Conservation (phyloP, 176 grass and related monocot species). For the Chrysopogon serrulatus region DNA sequence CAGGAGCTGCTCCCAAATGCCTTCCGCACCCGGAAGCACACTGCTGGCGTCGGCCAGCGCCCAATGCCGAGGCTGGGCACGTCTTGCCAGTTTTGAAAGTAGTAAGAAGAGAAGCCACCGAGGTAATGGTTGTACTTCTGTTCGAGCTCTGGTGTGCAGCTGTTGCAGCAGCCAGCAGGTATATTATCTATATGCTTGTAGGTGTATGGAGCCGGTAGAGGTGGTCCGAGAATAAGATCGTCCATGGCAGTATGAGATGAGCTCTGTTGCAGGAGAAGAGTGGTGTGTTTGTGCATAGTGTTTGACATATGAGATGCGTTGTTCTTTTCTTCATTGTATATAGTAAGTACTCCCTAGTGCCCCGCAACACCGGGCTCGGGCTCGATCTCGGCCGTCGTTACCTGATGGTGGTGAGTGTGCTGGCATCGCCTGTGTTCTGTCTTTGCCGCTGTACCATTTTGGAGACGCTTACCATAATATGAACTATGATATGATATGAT, state of each 20-base stretch:
- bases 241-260: constrained; percentile 9
- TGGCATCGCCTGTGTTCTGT: constrained; percentile 24
- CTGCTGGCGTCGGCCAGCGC: constrained; percentile 17
- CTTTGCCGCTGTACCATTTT: constrained; percentile 38
- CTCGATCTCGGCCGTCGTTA: not conserved
- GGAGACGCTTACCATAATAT: constrained; percentile 38
- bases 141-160: constrained; percentile 11
- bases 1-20: constrained; percentile 67
- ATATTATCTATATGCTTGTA: constrained; percentile 3
- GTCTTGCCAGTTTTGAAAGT: constrained; percentile 90
- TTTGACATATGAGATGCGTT: constrained; percentile 31
- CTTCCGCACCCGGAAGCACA: constrained; percentile 51
- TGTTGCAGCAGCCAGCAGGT: not conserved
- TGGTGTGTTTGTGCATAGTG: constrained; percentile 49
- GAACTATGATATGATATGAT: constrained; percentile 21
- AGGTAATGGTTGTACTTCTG: constrained; percentile 13
- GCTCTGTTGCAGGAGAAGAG: not conserved
- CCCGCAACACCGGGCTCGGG: constrained; percentile 13
- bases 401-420: constrained; percentile 31
- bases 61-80: constrained; percentile 77
- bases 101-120: constrained; percentile 21
- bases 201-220: constrained; percentile 29
- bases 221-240: constrained; percentile 37
- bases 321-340: constrained; percentile 31
- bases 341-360: constrained; percentile 1